Percentiles rank a stretch among this genome's conserved stretches.
These are phyloP conservation scores for Echeveria elegans DNA, from an alignment of 164 flowering plant species.

Conservation along the genomic window DNA sequence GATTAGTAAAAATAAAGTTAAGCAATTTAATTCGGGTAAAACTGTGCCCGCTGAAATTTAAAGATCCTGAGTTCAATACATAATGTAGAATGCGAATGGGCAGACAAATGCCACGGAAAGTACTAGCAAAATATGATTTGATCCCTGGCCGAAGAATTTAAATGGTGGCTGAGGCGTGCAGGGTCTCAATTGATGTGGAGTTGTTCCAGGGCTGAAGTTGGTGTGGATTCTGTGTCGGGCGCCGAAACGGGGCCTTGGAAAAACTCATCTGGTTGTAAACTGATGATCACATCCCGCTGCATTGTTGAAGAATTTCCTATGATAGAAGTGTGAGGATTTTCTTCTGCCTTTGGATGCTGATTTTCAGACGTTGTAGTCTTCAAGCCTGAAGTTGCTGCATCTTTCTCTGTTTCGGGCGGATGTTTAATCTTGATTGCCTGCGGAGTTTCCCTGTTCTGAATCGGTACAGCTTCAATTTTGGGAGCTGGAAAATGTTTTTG, in stretches of 20 bases:
- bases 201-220: neutral
- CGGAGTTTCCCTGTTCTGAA: neutral
- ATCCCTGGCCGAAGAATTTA: neutral
- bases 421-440: neutral
- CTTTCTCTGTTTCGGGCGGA: neutral
- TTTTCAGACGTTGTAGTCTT: neutral
- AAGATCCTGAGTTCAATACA: neutral
- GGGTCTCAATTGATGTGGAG: neutral
- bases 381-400: neutral
- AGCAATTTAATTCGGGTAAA: neutral
- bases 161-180: neutral
- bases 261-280: constrained; percentile 1
- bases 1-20: too few relatives aligned
- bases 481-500: neutral
- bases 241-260: neutral
- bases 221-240: neutral
- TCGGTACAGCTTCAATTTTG: neutral
- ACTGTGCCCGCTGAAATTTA: too few relatives aligned
- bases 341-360: neutral
- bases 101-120: neutral
- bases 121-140: neutral
- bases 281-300: neutral
- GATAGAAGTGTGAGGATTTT: neutral
- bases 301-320: neutral
- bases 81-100: neutral